phyloP scores from a whole-genome alignment of 1,284 basidiomycete species.

The Ganoderma multipileum region DNA sequence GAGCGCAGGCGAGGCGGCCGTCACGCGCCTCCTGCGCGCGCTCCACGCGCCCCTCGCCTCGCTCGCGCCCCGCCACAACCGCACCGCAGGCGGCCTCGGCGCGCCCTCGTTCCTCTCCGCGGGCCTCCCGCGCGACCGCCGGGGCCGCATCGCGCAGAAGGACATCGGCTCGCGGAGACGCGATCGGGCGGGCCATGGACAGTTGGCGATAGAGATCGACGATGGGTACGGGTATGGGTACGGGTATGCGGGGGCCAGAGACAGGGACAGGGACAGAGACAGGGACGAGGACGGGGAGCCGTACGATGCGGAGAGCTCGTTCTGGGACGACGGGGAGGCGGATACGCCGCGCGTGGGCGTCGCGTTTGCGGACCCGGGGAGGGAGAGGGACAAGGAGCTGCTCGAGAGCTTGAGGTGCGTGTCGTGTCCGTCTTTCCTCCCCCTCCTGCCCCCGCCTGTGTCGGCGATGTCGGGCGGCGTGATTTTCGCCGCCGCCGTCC shows the following conservation, averaged over 20 bases:
- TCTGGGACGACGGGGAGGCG: conserved; percentile 47
- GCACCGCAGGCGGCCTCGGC: conserved; percentile 47
- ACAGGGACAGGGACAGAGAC: conserved; percentile 5
- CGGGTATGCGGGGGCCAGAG: conserved; percentile 24
- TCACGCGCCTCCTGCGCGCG: conserved; percentile 66
- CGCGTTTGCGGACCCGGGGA: conserved; percentile 44
- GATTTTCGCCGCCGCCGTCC: too few relatives aligned
- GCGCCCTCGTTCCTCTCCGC: conserved; percentile 75
- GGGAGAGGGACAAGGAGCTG: conserved; percentile 61
- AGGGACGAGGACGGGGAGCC: conserved; percentile 10
- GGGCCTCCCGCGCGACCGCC: conserved; percentile 73
- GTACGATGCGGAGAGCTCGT: conserved; percentile 30
- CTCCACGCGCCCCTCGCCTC: conserved; percentile 40
- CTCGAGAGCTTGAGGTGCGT: conserved; percentile 61
- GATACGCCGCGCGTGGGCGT: conserved; percentile 58
- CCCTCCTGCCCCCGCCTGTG: not conserved
- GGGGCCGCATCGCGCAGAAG: conserved; percentile 75
- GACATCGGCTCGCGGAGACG: conserved; percentile 21
- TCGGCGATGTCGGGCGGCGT: too few relatives aligned
- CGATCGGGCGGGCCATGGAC: conserved; percentile 18
- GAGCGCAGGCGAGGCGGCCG: conserved; percentile 65
- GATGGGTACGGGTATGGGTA: conserved; percentile 21
- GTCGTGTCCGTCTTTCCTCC: not conserved
- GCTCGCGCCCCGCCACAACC: conserved; percentile 37
- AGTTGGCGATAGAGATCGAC: conserved; percentile 36